These are phyloP conservation scores for Diutina ranongensis DNA, from an alignment of 1,139 yeast species.

Conservation along the genomic window DNA sequence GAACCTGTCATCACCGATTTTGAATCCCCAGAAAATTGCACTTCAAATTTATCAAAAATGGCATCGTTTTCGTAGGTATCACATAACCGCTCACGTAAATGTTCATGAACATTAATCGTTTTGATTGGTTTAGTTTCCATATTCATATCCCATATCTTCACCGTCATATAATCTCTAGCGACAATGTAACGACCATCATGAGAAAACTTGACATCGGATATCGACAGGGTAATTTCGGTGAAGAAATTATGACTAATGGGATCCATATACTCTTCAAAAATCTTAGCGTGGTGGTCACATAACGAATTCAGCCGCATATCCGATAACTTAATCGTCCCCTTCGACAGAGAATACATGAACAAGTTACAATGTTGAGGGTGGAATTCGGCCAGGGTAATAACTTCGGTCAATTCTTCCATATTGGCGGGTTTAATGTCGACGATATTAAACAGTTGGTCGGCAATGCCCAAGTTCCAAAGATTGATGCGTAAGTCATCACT, in stretches of 20 bases:
- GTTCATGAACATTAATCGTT: conserved; percentile 93
- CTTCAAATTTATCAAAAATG: conserved; percentile 96
- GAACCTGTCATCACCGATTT: conserved; percentile 94
- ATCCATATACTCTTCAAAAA: conserved; percentile 88
- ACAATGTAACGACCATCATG: conserved; percentile 91
- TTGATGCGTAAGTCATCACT: conserved; percentile 94
- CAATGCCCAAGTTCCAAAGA: conserved; percentile 89
- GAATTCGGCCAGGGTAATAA: conserved; percentile 95
- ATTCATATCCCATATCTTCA: conserved; percentile 95
- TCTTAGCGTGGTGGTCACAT: conserved; percentile 83
- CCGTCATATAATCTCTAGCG: conserved; percentile 93
- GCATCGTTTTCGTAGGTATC: conserved; percentile 98
- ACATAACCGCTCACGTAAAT: conserved; percentile 83
- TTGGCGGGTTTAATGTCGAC: conserved; percentile 97
- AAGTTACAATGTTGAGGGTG: conserved; percentile 89
- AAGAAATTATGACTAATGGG: conserved; percentile 91
- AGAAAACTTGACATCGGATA: conserved; percentile 88
- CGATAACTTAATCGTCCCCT: conserved; percentile 89
- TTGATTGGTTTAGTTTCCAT: conserved; percentile 94
- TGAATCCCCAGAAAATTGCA: conserved; percentile 88
- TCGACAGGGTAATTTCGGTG: conserved; percentile 92
- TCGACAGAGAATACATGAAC: conserved; percentile 94
- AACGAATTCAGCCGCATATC: conserved; percentile 96
- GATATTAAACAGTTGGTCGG: conserved; percentile 92
- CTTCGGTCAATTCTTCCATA: conserved; percentile 98